A percentile compares a stretch with the other conserved stretches of the same genome.
phyloP scores from a whole-genome alignment of 2,329 filamentous ascomycete genomes.

The Neonectria sp. region DNA sequence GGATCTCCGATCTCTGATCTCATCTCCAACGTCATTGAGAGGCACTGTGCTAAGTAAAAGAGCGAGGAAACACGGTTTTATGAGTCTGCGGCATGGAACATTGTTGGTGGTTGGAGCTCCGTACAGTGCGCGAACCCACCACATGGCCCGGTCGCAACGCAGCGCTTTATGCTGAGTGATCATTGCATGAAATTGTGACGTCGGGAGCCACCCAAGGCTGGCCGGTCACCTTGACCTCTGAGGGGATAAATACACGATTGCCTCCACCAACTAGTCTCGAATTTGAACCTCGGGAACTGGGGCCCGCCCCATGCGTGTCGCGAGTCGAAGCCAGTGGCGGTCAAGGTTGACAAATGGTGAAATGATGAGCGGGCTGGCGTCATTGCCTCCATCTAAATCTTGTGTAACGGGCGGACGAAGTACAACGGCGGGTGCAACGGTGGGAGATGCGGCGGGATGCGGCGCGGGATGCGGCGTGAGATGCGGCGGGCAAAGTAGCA shows the following conservation, averaged over 20 bases:
- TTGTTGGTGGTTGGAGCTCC: not conserved
- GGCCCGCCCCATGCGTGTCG: not conserved
- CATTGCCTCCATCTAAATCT: not conserved
- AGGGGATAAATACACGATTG: not conserved
- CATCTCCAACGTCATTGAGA: not conserved
- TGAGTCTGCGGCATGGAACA: not conserved
- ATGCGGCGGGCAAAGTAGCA: conserved; percentile 5
- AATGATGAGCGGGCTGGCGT: not conserved
- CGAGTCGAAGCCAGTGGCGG: not conserved
- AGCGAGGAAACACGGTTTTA: no score
- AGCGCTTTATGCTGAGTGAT: not conserved
- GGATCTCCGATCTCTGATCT: not conserved
- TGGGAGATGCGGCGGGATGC: not conserved
- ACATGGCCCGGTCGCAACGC: not conserved
- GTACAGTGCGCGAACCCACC: conserved; percentile 2
- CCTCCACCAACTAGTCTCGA: not conserved
- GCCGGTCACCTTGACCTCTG: not conserved
- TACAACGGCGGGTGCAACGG: not conserved
- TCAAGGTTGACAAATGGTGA: conserved; percentile 1
- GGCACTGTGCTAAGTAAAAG: not conserved
- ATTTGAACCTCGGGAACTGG: not conserved
- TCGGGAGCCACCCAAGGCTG: not conserved
- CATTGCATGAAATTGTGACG: not conserved
- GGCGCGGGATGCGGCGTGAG: not conserved
- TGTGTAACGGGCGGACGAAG: not conserved